Evolutionary conservation across 2,329 filamentous ascomycete genomes (phyloP), one percentile per base, ranked within the genome.

Genomic region (Hymenoscyphus linearis): DNA sequence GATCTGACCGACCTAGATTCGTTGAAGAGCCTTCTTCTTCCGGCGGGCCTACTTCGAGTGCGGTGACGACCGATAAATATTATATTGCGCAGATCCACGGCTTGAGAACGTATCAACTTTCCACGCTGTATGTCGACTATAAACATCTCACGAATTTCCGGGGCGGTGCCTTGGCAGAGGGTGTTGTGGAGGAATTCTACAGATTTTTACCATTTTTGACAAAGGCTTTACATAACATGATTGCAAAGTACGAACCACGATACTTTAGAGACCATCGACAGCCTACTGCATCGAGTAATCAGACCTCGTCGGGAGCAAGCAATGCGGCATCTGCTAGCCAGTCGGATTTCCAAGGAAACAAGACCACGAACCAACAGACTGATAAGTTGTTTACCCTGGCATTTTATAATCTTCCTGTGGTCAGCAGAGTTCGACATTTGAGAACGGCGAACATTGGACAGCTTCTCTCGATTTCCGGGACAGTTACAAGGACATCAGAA

Each of bases 261-360:
- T 99, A 98, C 78, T 98, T 96, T 78, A 85, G 90, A 69, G 89
- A 96, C 71, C 93, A 98, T 78, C 86, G 91, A 58, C 92, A 96
- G 74, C 88, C 91, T 5, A 89, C 88, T 2, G 85, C 88, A 54
- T 89, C 88, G 16, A 89, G 88, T 63, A 87, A 85, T 59, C 81
- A 87, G 65, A 85, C 89, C 1, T 87, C 87, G 4, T 88, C 90
- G 0, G 87, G 82, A 26, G 79, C 80, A 31, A 88, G 85, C 70
- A 84, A 85, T 61, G 77, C 82, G 37, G 85, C 85, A 59, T 84
- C 84, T 7, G 81, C 79, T 37, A 86, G 80, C 69, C 84, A 87
- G 70, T 82, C 83, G 16, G 88, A 90, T 60, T 72, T 67, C 16
- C 82, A 86, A 50, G 84, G 86, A 52, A 85, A 86, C 69, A 89